Base-by-base conservation (phyloP, 208 protist genomes). In the Porcisia deanei region DNA sequence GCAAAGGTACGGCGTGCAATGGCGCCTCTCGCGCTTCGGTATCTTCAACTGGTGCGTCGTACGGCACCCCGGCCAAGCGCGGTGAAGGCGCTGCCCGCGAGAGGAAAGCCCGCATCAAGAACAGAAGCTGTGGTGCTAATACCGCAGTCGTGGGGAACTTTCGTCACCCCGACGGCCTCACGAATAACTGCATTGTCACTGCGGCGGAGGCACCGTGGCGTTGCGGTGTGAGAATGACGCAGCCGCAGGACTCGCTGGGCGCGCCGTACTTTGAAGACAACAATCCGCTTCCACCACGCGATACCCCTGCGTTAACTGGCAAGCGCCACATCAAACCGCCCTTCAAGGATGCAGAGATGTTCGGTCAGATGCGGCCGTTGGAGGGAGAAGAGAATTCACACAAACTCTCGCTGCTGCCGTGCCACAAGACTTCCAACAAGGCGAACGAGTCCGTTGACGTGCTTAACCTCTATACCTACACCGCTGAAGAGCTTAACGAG, bases 371-470 rank as follows among this genome's bases (percentile, higher is more conserved):
- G 49, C 59, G 70, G 3, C 79, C 71, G 60, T 39, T 30, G 22
- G 71, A 71, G 25, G 75, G 45, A 49, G 75, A 75, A 18, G 73
- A 77, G 52, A 66, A 60, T 1, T 22, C 43, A 41, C 20, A 77
- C 39, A 58, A 82, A 55, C 75, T 66, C 34, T 47, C 2, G 7
- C 65, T 73, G 30, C 76, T 80, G 55, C 82, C 87, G n/a, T 86
- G 82, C 81, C 80, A 64, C 71, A 82, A 88, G 73, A 69, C 49
- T 41, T 49, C 75, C 3, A 86, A 88, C 83, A 86, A 82, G 73
- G 67, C 89, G 4, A 96, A 96, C 86, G 76, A 88, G 80, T 94
- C 89, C 3, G 71, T 86, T 37, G 83, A 96, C 67, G 88, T 96
- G 49, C 84, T 91, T 52, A 91, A 93, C 82, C 92, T 96, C 39